These are phyloP conservation scores for Curvularia sp. DNA, from an alignment of 2,329 filamentous ascomycete species.

Conservation along the genomic window DNA sequence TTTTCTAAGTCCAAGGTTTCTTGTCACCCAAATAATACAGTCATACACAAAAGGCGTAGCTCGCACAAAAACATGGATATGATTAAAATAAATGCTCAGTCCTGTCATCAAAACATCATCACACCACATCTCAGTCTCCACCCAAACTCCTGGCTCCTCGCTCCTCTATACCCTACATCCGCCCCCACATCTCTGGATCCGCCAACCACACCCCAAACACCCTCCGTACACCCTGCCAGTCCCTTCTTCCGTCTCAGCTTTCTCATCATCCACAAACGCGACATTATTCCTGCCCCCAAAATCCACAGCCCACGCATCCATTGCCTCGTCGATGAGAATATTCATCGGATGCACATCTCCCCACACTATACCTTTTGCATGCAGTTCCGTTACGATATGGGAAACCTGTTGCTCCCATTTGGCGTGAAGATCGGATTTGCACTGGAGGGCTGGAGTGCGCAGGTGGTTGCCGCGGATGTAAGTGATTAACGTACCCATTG, in stretches of 20 bases:
- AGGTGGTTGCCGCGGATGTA: neutral
- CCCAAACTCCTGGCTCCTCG: too few species aligned
- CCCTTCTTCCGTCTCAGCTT: conserved; percentile 44
- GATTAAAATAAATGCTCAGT: too few species aligned
- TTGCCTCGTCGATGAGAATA: conserved; percentile 46
- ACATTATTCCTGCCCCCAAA: conserved; percentile 48
- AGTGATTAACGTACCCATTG: neutral
- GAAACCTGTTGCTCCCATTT: neutral
- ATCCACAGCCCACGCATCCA: conserved; percentile 48
- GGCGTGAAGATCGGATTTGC: neutral
- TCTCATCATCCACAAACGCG: conserved; percentile 49
- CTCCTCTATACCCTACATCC: neutral
- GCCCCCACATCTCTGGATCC: neutral
- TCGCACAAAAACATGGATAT: too few species aligned
- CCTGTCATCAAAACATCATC: too few species aligned
- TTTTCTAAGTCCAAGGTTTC: too few species aligned
- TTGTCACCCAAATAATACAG: too few species aligned
- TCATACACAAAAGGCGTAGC: too few species aligned
- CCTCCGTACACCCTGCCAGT: conserved; percentile 18
- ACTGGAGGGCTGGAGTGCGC: neutral
- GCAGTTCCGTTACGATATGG: neutral
- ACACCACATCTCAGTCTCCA: too few species aligned
- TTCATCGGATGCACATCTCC: conserved; percentile 35
- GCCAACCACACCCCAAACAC: conserved; percentile 12
- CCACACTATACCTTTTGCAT: conserved; percentile 27